Conservation (phyloP, 495 filamentous ascomycete species). For the Clohesyomyces aquaticus region DNA sequence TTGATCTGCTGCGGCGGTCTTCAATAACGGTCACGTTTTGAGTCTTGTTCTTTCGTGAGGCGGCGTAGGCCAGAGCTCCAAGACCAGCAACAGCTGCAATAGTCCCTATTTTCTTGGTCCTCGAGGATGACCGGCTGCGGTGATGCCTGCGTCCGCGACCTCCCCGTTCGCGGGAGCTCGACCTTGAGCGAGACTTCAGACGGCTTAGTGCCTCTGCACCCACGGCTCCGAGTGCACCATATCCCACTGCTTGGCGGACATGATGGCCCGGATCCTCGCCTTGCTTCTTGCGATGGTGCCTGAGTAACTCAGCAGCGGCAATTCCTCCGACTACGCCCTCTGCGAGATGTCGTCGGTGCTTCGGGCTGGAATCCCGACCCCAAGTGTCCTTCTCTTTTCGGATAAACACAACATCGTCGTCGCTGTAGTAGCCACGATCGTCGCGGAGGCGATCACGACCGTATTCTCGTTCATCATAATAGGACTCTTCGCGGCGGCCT, state of each 20-base stretch:
- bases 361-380: constrained; percentile 61
- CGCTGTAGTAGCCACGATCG: constrained; percentile 53
- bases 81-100: constrained; percentile 75
- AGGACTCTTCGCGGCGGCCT: constrained; percentile 40
- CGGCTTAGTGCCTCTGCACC: constrained; percentile 79
- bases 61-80: constrained; percentile 59
- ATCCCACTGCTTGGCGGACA: constrained; percentile 75
- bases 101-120: constrained; percentile 65
- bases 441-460: constrained; percentile 57
- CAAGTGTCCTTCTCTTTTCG: constrained; percentile 51
- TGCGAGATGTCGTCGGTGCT: constrained; percentile 79
- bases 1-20: constrained; percentile 71
- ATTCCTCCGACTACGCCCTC: constrained; percentile 83
- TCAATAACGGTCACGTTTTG: constrained; percentile 58
- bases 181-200: constrained; percentile 49
- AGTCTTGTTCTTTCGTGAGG: constrained; percentile 62
- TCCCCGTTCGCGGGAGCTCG: constrained; percentile 39
- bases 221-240: constrained; percentile 78
- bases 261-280: constrained; percentile 64
- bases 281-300: constrained; percentile 65
- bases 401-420: constrained; percentile 67
- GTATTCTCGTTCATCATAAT: constrained; percentile 57
- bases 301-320: constrained; percentile 73
- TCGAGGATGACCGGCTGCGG: constrained; percentile 58
- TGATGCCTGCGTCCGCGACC: constrained; percentile 31